Base-by-base conservation (phyloP, 768 basidiomycete genomes). In the Tricholoma terreum region DNA sequence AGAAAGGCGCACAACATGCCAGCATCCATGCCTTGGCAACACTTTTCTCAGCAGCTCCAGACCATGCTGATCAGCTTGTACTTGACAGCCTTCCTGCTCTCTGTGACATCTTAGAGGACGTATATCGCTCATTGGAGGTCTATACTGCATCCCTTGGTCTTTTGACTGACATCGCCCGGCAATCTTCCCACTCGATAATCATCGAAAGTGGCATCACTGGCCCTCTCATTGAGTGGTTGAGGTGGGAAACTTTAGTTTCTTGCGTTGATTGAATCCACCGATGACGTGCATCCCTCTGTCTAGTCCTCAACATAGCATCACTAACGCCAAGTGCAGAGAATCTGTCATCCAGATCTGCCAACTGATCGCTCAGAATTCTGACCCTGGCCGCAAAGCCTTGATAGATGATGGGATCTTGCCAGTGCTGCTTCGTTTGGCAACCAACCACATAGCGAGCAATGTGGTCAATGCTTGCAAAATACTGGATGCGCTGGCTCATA, bases 341-440 rank as follows among this genome's bases (percentile, higher is more conserved):
- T 50, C 17, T 35, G 34, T 52, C 30, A 63, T 65, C 54, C 36
- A 55, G 6, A 58, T 65, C 36, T 60, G 59, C 22, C 19, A 62
- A 10, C 5, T 43, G 9, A 53, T 65, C 21, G 59, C 63, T 14
- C 63, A 65, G 36, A 54, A 56, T 30, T 61, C 63, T 30, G 61
- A 65, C 46, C 21, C 50, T 35, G 63, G 63, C 19, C 63, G 63
- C 12, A 58, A 61, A 56, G 56, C 57, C 33, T 54, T 65, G 40
- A 58, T 65, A 22, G 57, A 63, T 19, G 54, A 52, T 14, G 50
- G 53, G 12, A 55, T 61, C 19, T 52, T 65, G 24, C 51, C 56
- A n/a, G 56, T 56, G 30, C 50, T 65, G 6, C 15, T 56, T 14
- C 46, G 48, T 33, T 45, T 65, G 19, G 31, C 55, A 6, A 55